Percentiles rank a stretch among this genome's conserved stretches.
Evolutionary conservation across 805 yeast genomes (phyloP).

Genomic region (Kodamaea restingae): DNA sequence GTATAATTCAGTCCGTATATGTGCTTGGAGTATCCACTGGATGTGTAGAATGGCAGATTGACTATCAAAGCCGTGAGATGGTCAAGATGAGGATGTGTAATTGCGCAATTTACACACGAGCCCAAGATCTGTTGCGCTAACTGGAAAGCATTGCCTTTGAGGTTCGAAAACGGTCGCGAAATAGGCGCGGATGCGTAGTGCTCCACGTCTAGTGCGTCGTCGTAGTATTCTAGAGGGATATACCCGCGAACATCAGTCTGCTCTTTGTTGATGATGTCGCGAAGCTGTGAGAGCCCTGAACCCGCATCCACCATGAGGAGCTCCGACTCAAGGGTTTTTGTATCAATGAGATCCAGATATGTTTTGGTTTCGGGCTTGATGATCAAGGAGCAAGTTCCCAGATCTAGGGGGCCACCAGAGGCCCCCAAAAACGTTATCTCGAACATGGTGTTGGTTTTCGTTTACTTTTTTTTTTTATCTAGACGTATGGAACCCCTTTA

Average conservation of each 20-base stretch:
- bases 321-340: constrained; percentile 18
- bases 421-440: constrained; percentile 70
- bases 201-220: constrained; percentile 23
- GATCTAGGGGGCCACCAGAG: constrained; percentile 82
- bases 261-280: constrained; percentile 36
- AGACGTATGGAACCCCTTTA: constrained; percentile 7
- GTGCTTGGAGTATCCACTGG: constrained; percentile 26
- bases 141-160: constrained; percentile 19
- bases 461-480: constrained; percentile 3
- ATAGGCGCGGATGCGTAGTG: constrained; percentile 19
- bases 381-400: constrained; percentile 62
- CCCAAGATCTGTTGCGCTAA: constrained; percentile 30
- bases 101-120: constrained; percentile 42
- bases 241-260: not conserved
- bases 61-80: constrained; percentile 67
- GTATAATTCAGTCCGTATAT: constrained; percentile 56
- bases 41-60: constrained; percentile 57
- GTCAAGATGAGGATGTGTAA: constrained; percentile 85
- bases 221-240: constrained; percentile 19
- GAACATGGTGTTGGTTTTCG: constrained; percentile 25
- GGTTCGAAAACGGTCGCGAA: constrained; percentile 5
- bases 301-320: constrained; percentile 74
- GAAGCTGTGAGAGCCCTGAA: constrained; percentile 55
- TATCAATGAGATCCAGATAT: constrained; percentile 26
- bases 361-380: constrained; percentile 50